A percentile compares a stretch with the other conserved stretches of the same genome.
phyloP scores from a whole-genome alignment of 2,329 filamentous ascomycete species.

The Fusarium sp. region DNA sequence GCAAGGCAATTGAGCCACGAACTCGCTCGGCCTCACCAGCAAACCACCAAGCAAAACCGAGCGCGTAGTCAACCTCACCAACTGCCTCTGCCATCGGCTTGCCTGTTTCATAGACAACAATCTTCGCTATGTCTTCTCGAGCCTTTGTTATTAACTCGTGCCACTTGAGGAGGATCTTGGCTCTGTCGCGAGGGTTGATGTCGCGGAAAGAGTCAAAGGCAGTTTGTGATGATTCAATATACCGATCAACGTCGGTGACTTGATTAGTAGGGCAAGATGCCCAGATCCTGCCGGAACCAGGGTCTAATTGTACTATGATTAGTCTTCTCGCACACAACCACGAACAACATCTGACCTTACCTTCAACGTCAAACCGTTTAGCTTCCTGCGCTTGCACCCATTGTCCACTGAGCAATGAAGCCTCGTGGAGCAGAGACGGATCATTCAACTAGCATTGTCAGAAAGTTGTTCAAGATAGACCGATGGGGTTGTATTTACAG shows the following conservation, averaged over 20 bases:
- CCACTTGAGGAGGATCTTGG: constrained; percentile 52
- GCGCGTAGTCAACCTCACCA: constrained; percentile 67
- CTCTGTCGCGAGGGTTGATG: constrained; percentile 49
- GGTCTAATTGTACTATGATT: neutral
- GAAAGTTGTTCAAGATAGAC: too few species aligned
- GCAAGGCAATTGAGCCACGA: constrained; percentile 68
- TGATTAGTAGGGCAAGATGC: neutral
- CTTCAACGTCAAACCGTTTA: neutral
- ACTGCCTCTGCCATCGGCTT: constrained; percentile 66
- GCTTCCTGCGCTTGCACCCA: neutral
- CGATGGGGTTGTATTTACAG: too few species aligned
- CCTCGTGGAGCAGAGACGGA: neutral
- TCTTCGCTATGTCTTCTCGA: constrained; percentile 54
- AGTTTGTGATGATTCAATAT: constrained; percentile 42
- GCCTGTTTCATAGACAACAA: constrained; percentile 63
- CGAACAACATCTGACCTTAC: neutral
- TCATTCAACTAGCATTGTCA: neutral
- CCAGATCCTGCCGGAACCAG: neutral
- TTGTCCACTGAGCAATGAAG: neutral
- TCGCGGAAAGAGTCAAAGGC: constrained; percentile 55
- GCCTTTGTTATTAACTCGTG: constrained; percentile 50
- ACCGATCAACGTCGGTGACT: constrained; percentile 46
- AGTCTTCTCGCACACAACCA: neutral
- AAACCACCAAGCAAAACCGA: constrained; percentile 68
- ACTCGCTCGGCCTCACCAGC: constrained; percentile 57